Base-by-base conservation (phyloP, 345 rosid species). In the Brassica juncea region DNA sequence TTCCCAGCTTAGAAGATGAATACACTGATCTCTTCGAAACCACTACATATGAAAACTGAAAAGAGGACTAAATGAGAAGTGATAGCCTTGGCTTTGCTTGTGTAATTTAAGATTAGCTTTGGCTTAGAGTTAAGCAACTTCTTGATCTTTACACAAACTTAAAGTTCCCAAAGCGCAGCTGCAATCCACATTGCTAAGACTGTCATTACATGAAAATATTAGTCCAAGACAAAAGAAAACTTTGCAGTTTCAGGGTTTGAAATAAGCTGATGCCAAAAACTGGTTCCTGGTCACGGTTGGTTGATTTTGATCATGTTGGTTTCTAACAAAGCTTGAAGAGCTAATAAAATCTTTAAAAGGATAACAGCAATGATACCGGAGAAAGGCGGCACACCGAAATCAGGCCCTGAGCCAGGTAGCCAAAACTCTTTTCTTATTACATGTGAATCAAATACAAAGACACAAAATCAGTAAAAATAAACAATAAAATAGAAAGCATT, bases 361-460 rank as follows among this genome's bases (percentile, higher is more conserved):
- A 67, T 92, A 94, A 97, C 97, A 94, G 4, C 54, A 44, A 44
- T 25, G 98, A 75, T 83, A 91, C 91, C 79, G 98, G 91, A 83
- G 97, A 95, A 55, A 89, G 84, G 79, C 94, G 97, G 75, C 91
- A 92, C 52, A 86, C 82, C 70, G 87, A 85, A 57, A 92, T 82
- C 75, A 94, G 72, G 78, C 91, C 97, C 80, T 87, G 86, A 74
- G 95, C 95, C 70, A 94, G 78, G 87, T 87, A 92, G 78, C 97
- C 92, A 67, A 92, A 82, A 82, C 88, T 90, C 94, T 88, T 90
- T 66, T 89, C 99, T 81, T 94, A 92, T 84, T 94, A 91, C 79
- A 94, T 81, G 84, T 92, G 95, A 97, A 91, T 89, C 86, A 82
- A 79, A 61, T 72, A 11, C 27, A 70, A 81, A 72, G 67, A 30